Conservation (phyloP, 2,329 filamentous ascomycete genomes). For the Madurella fahalii region DNA sequence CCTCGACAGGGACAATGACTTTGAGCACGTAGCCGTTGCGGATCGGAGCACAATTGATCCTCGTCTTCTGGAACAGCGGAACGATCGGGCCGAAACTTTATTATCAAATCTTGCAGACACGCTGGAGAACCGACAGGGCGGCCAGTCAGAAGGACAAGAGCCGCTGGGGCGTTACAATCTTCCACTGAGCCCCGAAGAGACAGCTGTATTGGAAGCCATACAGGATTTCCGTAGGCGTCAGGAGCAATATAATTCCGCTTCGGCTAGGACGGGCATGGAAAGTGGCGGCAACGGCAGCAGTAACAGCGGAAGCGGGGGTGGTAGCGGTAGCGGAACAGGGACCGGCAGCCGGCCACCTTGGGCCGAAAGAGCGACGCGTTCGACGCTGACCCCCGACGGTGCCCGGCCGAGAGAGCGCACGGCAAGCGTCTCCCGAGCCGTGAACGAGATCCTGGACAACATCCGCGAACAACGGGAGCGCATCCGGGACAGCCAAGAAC, state of each 20-base stretch:
- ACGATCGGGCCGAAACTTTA: conserved; percentile 14
- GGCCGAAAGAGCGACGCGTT: conserved; percentile 15
- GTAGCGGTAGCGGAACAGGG: conserved; percentile 4
- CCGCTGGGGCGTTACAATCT: conserved; percentile 43
- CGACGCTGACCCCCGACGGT: conserved; percentile 25
- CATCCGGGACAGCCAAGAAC: conserved; percentile 32
- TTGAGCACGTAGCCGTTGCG: conserved; percentile 53
- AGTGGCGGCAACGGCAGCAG: conserved; percentile 28
- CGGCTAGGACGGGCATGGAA: conserved; percentile 1
- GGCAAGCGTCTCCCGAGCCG: conserved; percentile 36
- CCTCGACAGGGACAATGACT: conserved; percentile 55
- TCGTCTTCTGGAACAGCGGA: conserved; percentile 37
- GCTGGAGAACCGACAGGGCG: conserved; percentile 28
- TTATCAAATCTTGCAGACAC: conserved; percentile 25
- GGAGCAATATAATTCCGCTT: conserved; percentile 30
- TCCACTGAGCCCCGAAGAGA: conserved; percentile 52
- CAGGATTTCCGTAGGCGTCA: conserved; percentile 50
- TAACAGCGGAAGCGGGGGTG: conserved; percentile 3
- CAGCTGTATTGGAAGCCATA: conserved; percentile 53
- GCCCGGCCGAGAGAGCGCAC: conserved; percentile 34
- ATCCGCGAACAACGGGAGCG: conserved; percentile 37
- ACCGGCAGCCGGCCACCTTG: conserved; percentile 13
- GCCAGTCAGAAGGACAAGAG: conserved; percentile 32
- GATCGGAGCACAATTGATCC: conserved; percentile 54
- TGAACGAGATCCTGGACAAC: conserved; percentile 29